Base-by-base conservation (phyloP, 176 grass and related monocot genomes). In the Pontederia crassipes region DNA sequence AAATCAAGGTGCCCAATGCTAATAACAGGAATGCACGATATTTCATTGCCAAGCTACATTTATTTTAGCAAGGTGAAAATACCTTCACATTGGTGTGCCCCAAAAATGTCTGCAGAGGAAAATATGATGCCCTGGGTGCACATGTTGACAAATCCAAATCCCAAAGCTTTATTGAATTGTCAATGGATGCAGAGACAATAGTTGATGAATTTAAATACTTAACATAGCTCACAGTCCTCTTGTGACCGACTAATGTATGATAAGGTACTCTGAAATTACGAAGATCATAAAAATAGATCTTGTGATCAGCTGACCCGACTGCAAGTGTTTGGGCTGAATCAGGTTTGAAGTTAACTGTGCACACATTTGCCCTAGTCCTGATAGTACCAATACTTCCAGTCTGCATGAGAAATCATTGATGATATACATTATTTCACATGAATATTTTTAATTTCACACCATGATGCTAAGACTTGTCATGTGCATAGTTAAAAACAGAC, bases 1-100 rank as follows among this genome's bases (percentile, higher is more conserved):
- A 53, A 53, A n/a, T 16, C 8, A 14, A 16, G 57, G 17, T 72
- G 46, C 11, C 13, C 17, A 56, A 11, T 50, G 17, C 45, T 17
- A 48, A n/a, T 4, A 20, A 49, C 17, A 49, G 28, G 10, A 35
- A 28, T 62, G 8, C 4, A 35, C 59, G n/a, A 46, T 48, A 52
- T 29, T 54, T 12, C 10, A 52, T 13, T 12, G 13, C 9, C 8
- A 28, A 4, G 20, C 27, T 2, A 54, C 57, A 20, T 49, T 32
- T 12, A 48, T 65, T 64, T 45, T 66, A 45, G 45, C 14, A 27
- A 11, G 8, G 48, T 16, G 12, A 58, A 11, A 8, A 11, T 16
- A 98, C 94, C 94, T 98, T 92, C 52, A 84, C 86, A 67, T 98
- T 98, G 72, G 80, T 78, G 77, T 98, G 94, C 65, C 94, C 94